These are phyloP conservation scores for Picochlorum costavermella DNA, from an alignment of 139 green algal genomes.

Conservation along the genomic window DNA sequence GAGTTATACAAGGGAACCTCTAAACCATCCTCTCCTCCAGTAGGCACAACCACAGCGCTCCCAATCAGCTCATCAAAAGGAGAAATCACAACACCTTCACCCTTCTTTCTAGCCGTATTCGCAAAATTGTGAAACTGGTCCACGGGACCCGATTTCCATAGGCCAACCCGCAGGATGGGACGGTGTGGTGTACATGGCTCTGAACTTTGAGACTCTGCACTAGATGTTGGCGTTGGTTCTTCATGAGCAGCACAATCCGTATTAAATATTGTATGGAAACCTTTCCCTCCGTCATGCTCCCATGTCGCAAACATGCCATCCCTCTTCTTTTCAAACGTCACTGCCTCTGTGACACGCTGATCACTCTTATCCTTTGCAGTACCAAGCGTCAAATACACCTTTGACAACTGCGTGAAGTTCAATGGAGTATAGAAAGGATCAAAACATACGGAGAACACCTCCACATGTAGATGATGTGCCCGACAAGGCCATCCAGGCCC, in stretches of 20 bases:
- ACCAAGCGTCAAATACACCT: background rate
- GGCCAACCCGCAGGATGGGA: background rate
- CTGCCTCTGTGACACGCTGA: background rate
- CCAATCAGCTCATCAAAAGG: slow-evolving; percentile 9
- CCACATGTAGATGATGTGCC: background rate
- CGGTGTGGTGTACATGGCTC: background rate
- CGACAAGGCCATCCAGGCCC: no score
- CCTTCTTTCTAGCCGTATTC: background rate
- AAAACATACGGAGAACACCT: slow-evolving; percentile 1
- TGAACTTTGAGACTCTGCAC: no score
- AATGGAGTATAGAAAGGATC: background rate
- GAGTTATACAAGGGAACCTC: slow-evolving; percentile 3
- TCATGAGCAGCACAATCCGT: background rate
- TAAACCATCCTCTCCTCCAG: background rate
- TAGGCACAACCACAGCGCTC: slow-evolving; percentile 4
- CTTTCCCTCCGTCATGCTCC: background rate
- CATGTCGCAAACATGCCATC: background rate
- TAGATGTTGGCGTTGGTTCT: no score
- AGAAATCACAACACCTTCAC: background rate
- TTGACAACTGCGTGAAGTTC: background rate
- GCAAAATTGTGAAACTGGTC: background rate
- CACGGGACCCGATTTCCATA: slow-evolving; percentile 1
- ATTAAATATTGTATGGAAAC: background rate
- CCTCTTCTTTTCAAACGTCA: background rate
- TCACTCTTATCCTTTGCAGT: slow-evolving; percentile 4